A percentile compares a stretch with the other conserved stretches of the same genome.
These are phyloP conservation scores for Silene conica DNA, from an alignment of 148 eudicot species.

Conservation along the genomic window DNA sequence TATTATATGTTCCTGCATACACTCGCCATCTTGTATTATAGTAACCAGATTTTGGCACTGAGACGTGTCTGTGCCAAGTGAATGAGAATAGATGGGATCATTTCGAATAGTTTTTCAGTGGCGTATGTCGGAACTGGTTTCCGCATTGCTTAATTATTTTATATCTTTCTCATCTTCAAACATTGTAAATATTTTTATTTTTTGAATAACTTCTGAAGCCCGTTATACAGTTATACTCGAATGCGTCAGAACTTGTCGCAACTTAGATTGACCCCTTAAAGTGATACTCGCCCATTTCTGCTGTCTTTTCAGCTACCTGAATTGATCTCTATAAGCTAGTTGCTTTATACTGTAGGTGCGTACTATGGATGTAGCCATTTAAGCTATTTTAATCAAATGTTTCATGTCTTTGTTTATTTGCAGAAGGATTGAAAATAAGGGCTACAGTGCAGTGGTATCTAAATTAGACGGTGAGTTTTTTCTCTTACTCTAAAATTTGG, in stretches of 20 bases:
- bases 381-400: not conserved
- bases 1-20: too few species aligned
- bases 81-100: too few species aligned
- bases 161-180: too few species aligned
- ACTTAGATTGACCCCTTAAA: not conserved
- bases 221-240: not conserved
- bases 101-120: too few species aligned
- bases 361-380: not conserved
- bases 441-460: slow-evolving; percentile 24
- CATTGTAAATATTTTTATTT: not conserved
- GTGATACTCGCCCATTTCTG: too few species aligned
- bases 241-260: not conserved
- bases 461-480: slow-evolving; percentile 33
- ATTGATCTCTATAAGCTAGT: not conserved
- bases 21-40: too few species aligned
- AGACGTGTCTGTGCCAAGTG: not conserved
- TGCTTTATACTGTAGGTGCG: not conserved
- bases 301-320: too few species aligned
- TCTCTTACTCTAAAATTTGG: not conserved
- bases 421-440: slow-evolving; percentile 39
- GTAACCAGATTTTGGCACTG: too few species aligned
- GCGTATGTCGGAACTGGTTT: too few species aligned
- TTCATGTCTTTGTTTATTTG: slow-evolving; percentile 21
- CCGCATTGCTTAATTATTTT: too few species aligned
- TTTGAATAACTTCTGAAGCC: not conserved